Evolutionary conservation across 805 yeast species (phyloP).

Genomic region (Barnettozyma populi): DNA sequence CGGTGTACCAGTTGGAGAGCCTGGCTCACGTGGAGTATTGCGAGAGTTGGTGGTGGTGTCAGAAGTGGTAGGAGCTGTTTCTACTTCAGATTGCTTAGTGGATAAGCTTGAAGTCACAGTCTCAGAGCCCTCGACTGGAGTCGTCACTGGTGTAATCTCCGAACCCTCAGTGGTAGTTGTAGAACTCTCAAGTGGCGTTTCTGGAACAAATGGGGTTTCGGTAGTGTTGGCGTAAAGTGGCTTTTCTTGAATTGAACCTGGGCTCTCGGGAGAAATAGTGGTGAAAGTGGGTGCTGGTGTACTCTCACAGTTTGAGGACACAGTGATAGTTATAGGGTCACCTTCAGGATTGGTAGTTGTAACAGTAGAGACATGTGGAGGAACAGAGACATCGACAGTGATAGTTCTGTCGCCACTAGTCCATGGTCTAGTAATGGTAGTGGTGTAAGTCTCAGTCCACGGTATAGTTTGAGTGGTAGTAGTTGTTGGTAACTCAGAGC

Average conservation of each 20-base stretch:
- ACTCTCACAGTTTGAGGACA: neutral
- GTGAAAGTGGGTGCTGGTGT: neutral
- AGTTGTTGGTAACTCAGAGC: neutral
- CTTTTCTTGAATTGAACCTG: neutral
- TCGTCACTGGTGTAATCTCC: too few relatives aligned
- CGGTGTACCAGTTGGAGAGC: neutral
- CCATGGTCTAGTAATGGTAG: conserved; percentile 10
- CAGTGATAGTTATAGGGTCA: neutral
- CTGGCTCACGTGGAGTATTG: neutral
- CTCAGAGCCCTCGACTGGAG: too few relatives aligned
- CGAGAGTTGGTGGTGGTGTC: neutral
- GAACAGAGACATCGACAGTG: conserved; percentile 10
- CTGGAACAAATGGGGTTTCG: neutral
- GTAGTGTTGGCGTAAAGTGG: neutral
- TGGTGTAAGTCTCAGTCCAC: conserved; percentile 12
- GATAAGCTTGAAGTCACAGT: neutral
- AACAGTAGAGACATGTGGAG: neutral
- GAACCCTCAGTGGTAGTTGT: neutral
- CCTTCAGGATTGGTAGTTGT: conserved; percentile 2
- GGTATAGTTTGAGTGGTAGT: conserved; percentile 3
- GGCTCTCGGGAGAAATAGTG: conserved; percentile 1
- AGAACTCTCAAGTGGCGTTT: neutral
- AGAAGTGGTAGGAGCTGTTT: neutral
- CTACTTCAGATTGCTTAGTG: neutral
- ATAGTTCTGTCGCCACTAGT: conserved; percentile 8